phyloP scores from a whole-genome alignment of 768 basidiomycete genomes.

The Mycena albidolilacea region DNA sequence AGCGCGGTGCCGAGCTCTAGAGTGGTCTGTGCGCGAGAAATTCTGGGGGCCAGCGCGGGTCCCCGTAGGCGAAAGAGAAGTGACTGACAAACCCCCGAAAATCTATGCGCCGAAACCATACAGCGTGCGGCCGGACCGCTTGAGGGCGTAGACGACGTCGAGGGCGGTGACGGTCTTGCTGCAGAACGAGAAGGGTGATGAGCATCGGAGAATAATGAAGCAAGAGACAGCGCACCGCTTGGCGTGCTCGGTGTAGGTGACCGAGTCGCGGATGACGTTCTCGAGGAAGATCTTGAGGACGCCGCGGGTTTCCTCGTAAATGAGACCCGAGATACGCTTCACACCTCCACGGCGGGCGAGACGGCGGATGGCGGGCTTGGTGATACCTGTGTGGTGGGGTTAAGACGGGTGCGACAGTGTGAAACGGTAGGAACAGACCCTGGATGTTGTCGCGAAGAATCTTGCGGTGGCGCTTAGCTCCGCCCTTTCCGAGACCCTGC shows the following conservation, averaged over 20 bases:
- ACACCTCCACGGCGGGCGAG: slow-evolving; percentile 98
- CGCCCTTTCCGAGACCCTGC: slow-evolving; percentile 1
- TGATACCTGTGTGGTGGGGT: slow-evolving; percentile 69
- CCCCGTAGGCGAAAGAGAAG: not conserved
- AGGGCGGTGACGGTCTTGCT: slow-evolving; percentile 92
- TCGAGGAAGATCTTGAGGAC: slow-evolving; percentile 95
- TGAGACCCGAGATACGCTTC: slow-evolving; percentile 82
- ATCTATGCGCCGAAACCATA: slow-evolving; percentile 87
- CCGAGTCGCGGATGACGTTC: slow-evolving; percentile 92
- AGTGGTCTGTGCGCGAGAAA: slow-evolving; percentile 22
- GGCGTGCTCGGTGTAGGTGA: slow-evolving; percentile 84
- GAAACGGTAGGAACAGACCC: not conserved
- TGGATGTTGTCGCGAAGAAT: slow-evolving; percentile 3
- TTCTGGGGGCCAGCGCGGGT: slow-evolving; percentile 19
- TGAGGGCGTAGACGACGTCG: slow-evolving; percentile 91
- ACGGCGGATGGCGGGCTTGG: slow-evolving; percentile 88
- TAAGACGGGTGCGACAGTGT: too few relatives aligned
- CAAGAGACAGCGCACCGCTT: slow-evolving; percentile 64
- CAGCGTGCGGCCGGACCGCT: slow-evolving; percentile 89
- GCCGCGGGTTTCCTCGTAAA: slow-evolving; percentile 78
- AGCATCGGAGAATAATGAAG: slow-evolving; percentile 1
- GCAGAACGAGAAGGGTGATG: not conserved
- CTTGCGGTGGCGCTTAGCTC: slow-evolving; percentile 3
- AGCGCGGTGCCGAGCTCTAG: not conserved
- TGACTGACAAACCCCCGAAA: not conserved